Evolutionary conservation across 2,329 filamentous ascomycete species (phyloP), one percentile per base, ranked within the genome.

Genomic region (Onygena corvina): DNA sequence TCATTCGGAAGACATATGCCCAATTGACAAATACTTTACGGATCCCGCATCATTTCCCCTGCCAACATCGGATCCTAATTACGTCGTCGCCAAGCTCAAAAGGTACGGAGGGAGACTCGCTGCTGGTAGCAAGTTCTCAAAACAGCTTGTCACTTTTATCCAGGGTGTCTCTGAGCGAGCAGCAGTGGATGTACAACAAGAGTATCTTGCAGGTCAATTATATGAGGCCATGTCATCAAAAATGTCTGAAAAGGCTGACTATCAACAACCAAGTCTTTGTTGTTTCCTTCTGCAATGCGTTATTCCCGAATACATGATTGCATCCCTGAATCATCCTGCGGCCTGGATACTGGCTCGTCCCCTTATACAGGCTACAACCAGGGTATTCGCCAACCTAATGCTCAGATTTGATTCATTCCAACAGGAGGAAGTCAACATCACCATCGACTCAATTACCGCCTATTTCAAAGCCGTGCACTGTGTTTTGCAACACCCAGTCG

Each of bases 71-170:
- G 79, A 83, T 57, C 79, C 79, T 1, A 75, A 71, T 0, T 83
- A 82, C 58, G 76, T 83, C 20, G 73, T 80, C 3, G 78, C 76
- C 6, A 73, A 73, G 50, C 64, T 83, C 27, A 77, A 76, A 54
- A 72, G 76, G 38, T 82, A 81, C 52, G 73, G 71, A 9, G 67
- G 75, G 1, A 78, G 75, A 54, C 62, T 80, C 2, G 62, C 61
- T 2, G 68, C 73, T 20, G 54, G 64, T 5, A 46, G 27, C 27
- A 71, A 72, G 50, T 70, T 70, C 8, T 67, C 71, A 4, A 79
- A 76, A 54, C 71, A 77, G 50, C 65, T 81, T 29, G 71, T 70
- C 4, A 67, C 69, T n/a, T 82, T 80, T 60, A 60, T 82, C 11
- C 76, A 80, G 49, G 74, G 73, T 3, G 72, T 81, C 4, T 73